Conservation (phyloP, 208 protist species). For the Acanthamoeba castellanii region DNA sequence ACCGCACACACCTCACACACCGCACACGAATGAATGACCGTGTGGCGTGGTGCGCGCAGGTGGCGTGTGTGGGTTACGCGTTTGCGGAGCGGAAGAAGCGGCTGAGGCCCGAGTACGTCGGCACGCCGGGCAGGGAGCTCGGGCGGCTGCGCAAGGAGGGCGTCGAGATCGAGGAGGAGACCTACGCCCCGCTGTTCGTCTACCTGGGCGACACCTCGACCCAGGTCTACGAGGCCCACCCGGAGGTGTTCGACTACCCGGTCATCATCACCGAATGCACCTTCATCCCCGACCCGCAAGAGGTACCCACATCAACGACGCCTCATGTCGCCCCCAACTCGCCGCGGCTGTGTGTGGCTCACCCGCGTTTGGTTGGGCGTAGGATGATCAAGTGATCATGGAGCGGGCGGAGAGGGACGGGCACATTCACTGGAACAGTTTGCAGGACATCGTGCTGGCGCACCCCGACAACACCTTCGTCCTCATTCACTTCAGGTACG, state of each 20-base stretch:
- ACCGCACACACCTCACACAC: neutral
- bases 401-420: slow-evolving; percentile 53
- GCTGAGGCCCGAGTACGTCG: neutral
- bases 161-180: slow-evolving; percentile 21
- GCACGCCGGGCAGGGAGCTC: slow-evolving; percentile 20
- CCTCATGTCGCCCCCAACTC: too few relatives aligned
- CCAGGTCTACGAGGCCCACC: neutral
- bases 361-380: neutral
- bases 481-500: slow-evolving; percentile 46
- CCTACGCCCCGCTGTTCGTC: slow-evolving; percentile 29
- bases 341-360: too few relatives aligned
- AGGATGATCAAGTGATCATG: neutral
- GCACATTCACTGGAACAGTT: slow-evolving; percentile 37
- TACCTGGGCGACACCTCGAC: slow-evolving; percentile 50
- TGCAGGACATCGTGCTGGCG: slow-evolving; percentile 44
- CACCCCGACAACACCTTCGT: slow-evolving; percentile 55
- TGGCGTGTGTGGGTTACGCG: slow-evolving; percentile 53
- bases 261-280: slow-evolving; percentile 73
- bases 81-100: slow-evolving; percentile 55
- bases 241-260: slow-evolving; percentile 63
- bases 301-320: neutral
- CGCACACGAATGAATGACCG: neutral
- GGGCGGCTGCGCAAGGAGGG: slow-evolving; percentile 45
- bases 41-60: neutral
- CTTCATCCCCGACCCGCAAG: slow-evolving; percentile 14